Percentiles rank a stretch among this genome's conserved stretches.
phyloP scores from a whole-genome alignment of 2,329 filamentous ascomycete species.

The Fusarium sp. region DNA sequence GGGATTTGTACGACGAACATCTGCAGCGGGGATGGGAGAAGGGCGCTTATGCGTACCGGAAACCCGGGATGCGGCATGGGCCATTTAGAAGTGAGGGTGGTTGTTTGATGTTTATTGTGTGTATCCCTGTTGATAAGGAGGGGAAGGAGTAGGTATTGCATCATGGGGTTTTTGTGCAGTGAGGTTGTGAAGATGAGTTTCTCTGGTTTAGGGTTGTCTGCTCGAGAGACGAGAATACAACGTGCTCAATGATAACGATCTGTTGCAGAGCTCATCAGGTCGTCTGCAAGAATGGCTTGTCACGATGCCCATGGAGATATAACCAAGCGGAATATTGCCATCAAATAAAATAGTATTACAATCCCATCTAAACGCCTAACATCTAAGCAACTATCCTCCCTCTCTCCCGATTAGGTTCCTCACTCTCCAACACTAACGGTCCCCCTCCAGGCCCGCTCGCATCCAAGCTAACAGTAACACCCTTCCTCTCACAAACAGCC shows the following conservation, averaged over 20 bases:
- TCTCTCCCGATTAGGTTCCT: conserved; percentile 51
- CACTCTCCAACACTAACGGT: conserved; percentile 74
- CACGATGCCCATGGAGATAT: too few species aligned
- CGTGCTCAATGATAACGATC: background rate
- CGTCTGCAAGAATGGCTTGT: too few species aligned
- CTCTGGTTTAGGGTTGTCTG: background rate
- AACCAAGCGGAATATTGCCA: background rate
- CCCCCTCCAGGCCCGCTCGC: conserved; percentile 73
- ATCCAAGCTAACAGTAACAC: conserved; percentile 79
- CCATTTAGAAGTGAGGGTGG: conserved; percentile 52
- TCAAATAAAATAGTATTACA: background rate
- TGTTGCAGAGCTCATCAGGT: background rate
- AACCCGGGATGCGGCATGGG: conserved; percentile 56
- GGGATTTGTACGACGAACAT: conserved; percentile 51
- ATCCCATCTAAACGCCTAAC: conserved; percentile 4
- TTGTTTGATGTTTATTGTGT: conserved; percentile 50
- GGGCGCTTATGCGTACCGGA: conserved; percentile 55
- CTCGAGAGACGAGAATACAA: background rate
- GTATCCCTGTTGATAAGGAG: conserved; percentile 33
- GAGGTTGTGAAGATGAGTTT: background rate
- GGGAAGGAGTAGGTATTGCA: conserved; percentile 9
- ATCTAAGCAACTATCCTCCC: conserved; percentile 54
- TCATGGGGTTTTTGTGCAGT: background rate
- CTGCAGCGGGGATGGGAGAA: conserved; percentile 49
- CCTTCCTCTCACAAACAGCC: conserved; percentile 77